These are phyloP conservation scores for Colletotrichum horii DNA, from an alignment of 2,329 filamentous ascomycete genomes.

Conservation along the genomic window DNA sequence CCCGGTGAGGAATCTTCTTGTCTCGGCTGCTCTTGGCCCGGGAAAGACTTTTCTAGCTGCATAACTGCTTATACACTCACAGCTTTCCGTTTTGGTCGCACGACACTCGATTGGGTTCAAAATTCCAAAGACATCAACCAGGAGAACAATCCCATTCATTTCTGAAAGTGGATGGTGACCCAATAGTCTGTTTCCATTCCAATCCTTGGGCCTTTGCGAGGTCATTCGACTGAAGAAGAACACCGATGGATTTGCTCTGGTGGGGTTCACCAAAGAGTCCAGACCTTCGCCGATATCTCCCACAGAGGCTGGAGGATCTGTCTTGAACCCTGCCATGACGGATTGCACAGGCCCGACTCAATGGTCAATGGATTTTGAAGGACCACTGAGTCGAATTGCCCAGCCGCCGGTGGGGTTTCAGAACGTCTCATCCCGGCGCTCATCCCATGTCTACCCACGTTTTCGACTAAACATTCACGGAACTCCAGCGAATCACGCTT, in stretches of 20 bases:
- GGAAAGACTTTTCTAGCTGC: constrained; percentile 2
- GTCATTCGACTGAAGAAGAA: neutral
- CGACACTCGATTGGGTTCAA: neutral
- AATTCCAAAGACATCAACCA: neutral
- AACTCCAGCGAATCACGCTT: neutral
- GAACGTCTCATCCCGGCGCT: neutral
- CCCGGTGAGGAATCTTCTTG: constrained; percentile 1
- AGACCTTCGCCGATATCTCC: neutral
- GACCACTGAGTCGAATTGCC: neutral
- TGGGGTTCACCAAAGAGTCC: neutral
- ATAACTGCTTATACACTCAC: neutral
- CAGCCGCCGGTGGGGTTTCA: constrained; percentile 2
- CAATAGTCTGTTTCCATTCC: neutral
- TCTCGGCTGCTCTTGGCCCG: neutral
- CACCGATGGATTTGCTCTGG: neutral
- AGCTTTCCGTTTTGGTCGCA: neutral
- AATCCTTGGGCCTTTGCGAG: neutral
- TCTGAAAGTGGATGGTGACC: neutral
- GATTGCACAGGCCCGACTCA: neutral
- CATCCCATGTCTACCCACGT: constrained; percentile 6
- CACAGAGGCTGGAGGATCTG: neutral
- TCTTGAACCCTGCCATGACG: constrained; percentile 1
- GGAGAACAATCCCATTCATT: neutral
- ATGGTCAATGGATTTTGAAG: neutral
- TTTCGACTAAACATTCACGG: neutral